phyloP scores from a whole-genome alignment of 768 basidiomycete species.

The Gymnopilus dilepis region DNA sequence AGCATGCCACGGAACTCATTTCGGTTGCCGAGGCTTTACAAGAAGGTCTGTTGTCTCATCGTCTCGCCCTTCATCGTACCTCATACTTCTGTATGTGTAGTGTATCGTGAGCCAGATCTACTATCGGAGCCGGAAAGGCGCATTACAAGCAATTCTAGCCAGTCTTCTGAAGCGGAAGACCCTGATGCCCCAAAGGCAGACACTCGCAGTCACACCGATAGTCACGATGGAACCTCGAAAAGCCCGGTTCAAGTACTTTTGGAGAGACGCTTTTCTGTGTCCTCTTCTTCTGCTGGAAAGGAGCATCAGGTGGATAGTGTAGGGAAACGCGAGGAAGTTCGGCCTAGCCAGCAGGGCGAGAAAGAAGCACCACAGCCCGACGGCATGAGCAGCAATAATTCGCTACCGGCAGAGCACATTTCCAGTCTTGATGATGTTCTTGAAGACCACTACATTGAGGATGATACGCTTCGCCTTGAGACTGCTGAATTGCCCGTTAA shows the following conservation, averaged over 20 bases:
- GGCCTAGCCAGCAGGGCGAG: neutral
- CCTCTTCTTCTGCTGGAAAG: neutral
- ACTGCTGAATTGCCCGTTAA: neutral
- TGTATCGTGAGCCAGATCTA: neutral
- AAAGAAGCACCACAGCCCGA: neutral
- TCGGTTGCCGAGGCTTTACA: neutral
- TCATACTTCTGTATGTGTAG: neutral
- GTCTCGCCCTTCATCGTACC: neutral
- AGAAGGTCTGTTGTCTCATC: constrained; percentile 13
- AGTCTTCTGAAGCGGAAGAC: neutral
- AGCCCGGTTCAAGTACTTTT: neutral
- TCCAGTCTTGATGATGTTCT: neutral
- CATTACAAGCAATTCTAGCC: neutral
- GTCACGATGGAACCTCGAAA: neutral
- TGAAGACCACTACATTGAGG: neutral
- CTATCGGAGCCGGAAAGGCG: neutral
- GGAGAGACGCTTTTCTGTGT: neutral
- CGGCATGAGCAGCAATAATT: neutral
- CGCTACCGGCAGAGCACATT: neutral
- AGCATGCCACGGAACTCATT: constrained; percentile 3
- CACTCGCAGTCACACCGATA: neutral
- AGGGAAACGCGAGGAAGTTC: neutral
- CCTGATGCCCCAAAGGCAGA: neutral
- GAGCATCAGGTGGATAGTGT: neutral
- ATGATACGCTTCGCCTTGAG: constrained; percentile 1